Percentiles rank a stretch among this genome's conserved stretches.
phyloP scores from a whole-genome alignment of 345 rosid species.

The Cochlearia excelsa region DNA sequence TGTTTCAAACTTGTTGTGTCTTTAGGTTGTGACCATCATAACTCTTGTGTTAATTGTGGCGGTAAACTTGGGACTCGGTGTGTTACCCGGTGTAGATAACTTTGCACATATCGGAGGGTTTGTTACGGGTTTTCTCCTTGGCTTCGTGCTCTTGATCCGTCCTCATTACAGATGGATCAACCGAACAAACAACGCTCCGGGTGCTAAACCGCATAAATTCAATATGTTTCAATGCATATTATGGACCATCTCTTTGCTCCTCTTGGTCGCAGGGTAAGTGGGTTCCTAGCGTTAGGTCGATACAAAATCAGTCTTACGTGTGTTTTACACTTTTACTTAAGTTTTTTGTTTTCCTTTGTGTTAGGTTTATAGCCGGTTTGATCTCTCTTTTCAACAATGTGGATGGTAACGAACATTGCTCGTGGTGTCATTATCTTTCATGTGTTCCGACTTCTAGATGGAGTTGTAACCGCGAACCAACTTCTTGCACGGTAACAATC shows the following conservation, averaged over 20 bases:
- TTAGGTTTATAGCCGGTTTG: slow-evolving; percentile 59
- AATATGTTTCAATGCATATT: slow-evolving; percentile 65
- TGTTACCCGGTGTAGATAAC: slow-evolving; percentile 96
- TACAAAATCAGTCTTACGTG: neutral
- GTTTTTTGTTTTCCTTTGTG: neutral
- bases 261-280: slow-evolving; percentile 70
- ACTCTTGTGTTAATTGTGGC: slow-evolving; percentile 66
- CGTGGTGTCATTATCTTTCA: slow-evolving; percentile 95
- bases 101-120: slow-evolving; percentile 98
- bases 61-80: slow-evolving; percentile 84
- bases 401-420: slow-evolving; percentile 86
- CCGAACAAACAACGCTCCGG: slow-evolving; percentile 46
- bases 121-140: slow-evolving; percentile 79
- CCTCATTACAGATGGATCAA: slow-evolving; percentile 85
- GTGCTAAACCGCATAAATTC: slow-evolving; percentile 48
- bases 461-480: slow-evolving; percentile 74
- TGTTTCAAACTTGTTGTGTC: slow-evolving; percentile 16
- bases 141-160: slow-evolving; percentile 81
- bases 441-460: slow-evolving; percentile 85
- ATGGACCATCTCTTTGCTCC: slow-evolving; percentile 71
- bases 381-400: slow-evolving; percentile 71
- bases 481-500: slow-evolving; percentile 57
- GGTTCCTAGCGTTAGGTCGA: neutral
- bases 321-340: too few relatives aligned
- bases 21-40: slow-evolving; percentile 62